A percentile compares a stretch with the other conserved stretches of the same genome.
These are phyloP conservation scores for Aspergillus oerlinghausenensis DNA, from an alignment of 2,329 filamentous ascomycete genomes.

Conservation along the genomic window DNA sequence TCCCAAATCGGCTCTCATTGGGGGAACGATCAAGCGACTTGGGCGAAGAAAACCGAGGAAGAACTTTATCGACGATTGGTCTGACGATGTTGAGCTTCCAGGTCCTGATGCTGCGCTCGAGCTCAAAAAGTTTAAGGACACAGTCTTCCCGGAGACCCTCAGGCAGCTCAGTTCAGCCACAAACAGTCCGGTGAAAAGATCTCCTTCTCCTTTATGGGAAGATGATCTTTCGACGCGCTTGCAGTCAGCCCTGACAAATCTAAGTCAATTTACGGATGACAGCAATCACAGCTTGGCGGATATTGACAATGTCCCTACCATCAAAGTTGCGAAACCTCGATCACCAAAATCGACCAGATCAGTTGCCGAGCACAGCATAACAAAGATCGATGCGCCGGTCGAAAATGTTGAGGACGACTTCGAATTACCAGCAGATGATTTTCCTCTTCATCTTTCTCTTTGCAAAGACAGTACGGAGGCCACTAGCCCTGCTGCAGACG, in stretches of 20 bases:
- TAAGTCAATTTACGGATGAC: constrained; percentile 60
- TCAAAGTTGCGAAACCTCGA: constrained; percentile 61
- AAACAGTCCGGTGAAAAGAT: constrained; percentile 36
- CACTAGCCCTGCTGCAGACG: constrained; percentile 60
- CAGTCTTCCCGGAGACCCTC: constrained; percentile 63
- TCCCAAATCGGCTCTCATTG: constrained; percentile 80
- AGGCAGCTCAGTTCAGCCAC: constrained; percentile 57
- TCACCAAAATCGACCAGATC: constrained; percentile 50
- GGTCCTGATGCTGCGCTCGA: constrained; percentile 53
- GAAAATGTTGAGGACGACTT: constrained; percentile 71
- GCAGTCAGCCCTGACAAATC: constrained; percentile 51
- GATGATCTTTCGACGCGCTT: constrained; percentile 44
- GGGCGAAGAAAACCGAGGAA: constrained; percentile 69
- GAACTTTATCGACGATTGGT: constrained; percentile 75
- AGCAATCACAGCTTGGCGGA: constrained; percentile 54
- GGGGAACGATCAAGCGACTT: constrained; percentile 87
- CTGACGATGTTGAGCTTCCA: constrained; percentile 70
- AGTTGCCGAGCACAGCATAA: constrained; percentile 49
- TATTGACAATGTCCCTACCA: constrained; percentile 61
- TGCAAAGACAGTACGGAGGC: constrained; percentile 60
- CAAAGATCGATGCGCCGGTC: constrained; percentile 38
- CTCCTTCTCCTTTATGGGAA: constrained; percentile 24
- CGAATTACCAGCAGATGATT: constrained; percentile 64
- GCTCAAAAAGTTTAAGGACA: constrained; percentile 59
- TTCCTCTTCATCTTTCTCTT: constrained; percentile 57